Base-by-base conservation (phyloP, 2,329 filamentous ascomycete genomes). In the Neocucurbitaria cava region DNA sequence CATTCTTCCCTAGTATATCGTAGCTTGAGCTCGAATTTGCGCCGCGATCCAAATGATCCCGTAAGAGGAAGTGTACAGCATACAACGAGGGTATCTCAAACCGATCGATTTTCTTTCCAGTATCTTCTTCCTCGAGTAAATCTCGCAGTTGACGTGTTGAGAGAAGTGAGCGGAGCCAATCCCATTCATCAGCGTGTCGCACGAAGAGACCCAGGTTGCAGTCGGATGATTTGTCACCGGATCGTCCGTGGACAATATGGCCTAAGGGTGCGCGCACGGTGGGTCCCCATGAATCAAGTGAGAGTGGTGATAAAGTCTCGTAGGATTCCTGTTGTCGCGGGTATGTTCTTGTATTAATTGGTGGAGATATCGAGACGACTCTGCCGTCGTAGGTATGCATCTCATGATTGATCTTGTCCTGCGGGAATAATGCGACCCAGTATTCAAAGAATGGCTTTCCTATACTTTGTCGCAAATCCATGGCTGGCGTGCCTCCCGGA, bases 21-120 rank as follows among this genome's bases (percentile, higher is more conserved):
- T 79, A 77, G 0, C 70, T 67, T 46, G 66, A 69, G n/a, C 73
- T 76, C 1, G 74, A 73, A 23, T 75, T 73, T 54, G 74, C 77
- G 0, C 77, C 77, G 0, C 77, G 69, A 33, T 79, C 77, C 5
- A 80, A 64, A 53, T 79, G 78, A 57, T 81, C 78, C 41, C 78
- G 68, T 20, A 81, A 59, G 15, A 79, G 58, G 54, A 76, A 76
- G 50, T 76, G 73, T 21, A 77, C 73, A 5, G 73, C 73, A 18
- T 18, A 38, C 18, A 38, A 11, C 17, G 35, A 10, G 7, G 35
- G 17, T 31, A 31, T 31, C 26, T 31, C 9, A 11, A 31, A 51
- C 23, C 50, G 33, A 28, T 23, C 43, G n/a, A 52, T n/a, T 23
- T 20, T 52, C 40, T 70, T 81, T 81, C 0, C 78, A 36, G 17